Evolutionary conservation across 2,329 filamentous ascomycete genomes (phyloP).

Genomic region (Fusarium veterinarium): DNA sequence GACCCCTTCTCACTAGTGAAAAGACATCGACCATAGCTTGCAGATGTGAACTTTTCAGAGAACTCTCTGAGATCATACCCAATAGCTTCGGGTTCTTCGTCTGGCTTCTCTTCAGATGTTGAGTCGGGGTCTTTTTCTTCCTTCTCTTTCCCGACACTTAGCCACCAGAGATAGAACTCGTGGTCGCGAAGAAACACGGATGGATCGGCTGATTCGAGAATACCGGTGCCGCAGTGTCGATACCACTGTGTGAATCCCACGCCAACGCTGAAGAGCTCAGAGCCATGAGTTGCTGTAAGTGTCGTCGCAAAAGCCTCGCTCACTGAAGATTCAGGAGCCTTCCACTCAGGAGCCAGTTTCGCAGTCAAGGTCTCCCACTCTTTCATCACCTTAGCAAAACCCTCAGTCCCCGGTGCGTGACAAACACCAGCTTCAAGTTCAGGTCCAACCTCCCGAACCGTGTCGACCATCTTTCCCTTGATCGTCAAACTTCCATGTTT

Average conservation of each 20-base stretch:
- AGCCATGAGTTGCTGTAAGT: not conserved
- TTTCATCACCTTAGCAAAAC: not conserved
- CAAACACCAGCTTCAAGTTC: not conserved
- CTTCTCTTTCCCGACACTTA: not conserved
- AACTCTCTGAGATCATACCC: not conserved
- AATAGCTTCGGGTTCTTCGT: not conserved
- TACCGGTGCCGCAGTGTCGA: conserved; percentile 7
- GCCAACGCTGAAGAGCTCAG: fast-evolving
- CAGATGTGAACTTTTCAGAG: not conserved
- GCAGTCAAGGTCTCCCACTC: conserved; percentile 1
- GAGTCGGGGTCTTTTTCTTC: too few relatives aligned
- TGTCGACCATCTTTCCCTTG: conserved; percentile 13
- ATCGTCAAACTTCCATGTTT: not conserved
- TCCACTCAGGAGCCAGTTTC: not conserved
- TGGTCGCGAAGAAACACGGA: not conserved
- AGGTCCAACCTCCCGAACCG: not conserved
- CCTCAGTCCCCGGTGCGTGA: not conserved
- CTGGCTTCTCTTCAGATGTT: not conserved
- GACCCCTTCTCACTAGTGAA: conserved; percentile 15
- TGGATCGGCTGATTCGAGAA: not conserved
- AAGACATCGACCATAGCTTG: conserved; percentile 8
- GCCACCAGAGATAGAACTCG: conserved; percentile 26
- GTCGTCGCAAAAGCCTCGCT: not conserved
- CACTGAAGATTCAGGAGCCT: not conserved
- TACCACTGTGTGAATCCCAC: conserved; percentile 14